Base-by-base conservation (phyloP, 2,329 filamentous ascomycete species). In the Samsoniella hepiali region DNA sequence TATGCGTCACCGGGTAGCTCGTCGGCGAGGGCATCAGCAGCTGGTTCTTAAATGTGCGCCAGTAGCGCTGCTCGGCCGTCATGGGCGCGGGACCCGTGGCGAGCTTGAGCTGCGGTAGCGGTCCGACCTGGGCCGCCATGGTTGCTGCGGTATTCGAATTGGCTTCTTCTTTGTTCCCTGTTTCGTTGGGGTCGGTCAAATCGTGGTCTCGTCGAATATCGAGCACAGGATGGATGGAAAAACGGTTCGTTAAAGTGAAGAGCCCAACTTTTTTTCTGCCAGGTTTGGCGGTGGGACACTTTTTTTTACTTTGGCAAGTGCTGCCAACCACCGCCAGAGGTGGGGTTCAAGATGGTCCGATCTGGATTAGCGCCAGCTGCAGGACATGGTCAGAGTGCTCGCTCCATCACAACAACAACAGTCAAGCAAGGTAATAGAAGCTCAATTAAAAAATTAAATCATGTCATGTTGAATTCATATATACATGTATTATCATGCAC, bases 21-120 rank as follows among this genome's bases (percentile, higher is more conserved):
- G 95, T 92, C 67, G 93, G 93, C 67, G 94, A 96, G 53, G 95
- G 91, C 66, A 98, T 88, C 66, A 94, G 88, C 64, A 96, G 87
- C 68, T 93, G 91, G 69, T 93, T 95, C 78, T 91, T 93, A 82
- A 99, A 99, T 13, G 90, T 89, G 73, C 90, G 90, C 96, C 96
- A 99, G 82, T 98, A 98, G 68, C 89, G 86, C 79, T 98, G 93
- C 80, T 99, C 95, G 38, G 93, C 89, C 6, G 94, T 97, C 55
- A 94, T 79, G 61, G 91, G 89, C 47, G 90, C 88, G 63, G 93
- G 93, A 58, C 91, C 91, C 67, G 90, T 85, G 63, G 94, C 88
- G 73, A 96, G 85, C 82, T 92, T 96, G 73, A 96, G 81, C 75
- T 89, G 89, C 75, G 88, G 88, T 68, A 96, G 81, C 65, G 91